These are phyloP conservation scores for Heterobasidion occidentale DNA, from an alignment of 1,284 basidiomycete genomes.

Conservation along the genomic window DNA sequence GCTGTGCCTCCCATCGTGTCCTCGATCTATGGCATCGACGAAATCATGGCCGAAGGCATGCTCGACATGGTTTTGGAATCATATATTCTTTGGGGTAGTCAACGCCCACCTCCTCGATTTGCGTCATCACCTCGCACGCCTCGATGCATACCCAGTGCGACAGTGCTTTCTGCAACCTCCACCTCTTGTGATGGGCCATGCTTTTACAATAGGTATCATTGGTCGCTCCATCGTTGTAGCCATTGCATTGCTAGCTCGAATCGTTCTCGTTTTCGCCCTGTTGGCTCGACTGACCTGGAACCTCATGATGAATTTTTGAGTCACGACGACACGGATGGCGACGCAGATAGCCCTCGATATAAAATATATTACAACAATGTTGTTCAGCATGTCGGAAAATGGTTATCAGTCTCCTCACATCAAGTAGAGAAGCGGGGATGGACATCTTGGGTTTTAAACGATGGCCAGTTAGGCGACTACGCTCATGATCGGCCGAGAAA, in stretches of 20 bases:
- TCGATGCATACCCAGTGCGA: background rate
- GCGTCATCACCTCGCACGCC: background rate
- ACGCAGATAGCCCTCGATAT: no score
- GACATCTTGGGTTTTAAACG: background rate
- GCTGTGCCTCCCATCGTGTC: background rate
- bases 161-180: background rate
- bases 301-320: background rate
- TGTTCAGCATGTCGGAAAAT: background rate
- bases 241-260: background rate
- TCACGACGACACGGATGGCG: background rate
- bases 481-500: background rate
- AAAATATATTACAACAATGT: background rate
- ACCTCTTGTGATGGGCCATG: background rate
- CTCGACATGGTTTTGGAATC: background rate
- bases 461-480: background rate
- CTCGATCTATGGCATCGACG: background rate
- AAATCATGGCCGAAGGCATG: background rate
- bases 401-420: background rate
- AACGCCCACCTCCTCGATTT: background rate
- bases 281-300: background rate
- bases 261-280: background rate
- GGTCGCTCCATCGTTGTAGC: background rate
- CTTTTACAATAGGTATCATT: background rate
- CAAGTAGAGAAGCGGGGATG: background rate
- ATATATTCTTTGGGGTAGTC: background rate